Base-by-base conservation (phyloP, 495 filamentous ascomycete genomes). In the Penicillium daleae region DNA sequence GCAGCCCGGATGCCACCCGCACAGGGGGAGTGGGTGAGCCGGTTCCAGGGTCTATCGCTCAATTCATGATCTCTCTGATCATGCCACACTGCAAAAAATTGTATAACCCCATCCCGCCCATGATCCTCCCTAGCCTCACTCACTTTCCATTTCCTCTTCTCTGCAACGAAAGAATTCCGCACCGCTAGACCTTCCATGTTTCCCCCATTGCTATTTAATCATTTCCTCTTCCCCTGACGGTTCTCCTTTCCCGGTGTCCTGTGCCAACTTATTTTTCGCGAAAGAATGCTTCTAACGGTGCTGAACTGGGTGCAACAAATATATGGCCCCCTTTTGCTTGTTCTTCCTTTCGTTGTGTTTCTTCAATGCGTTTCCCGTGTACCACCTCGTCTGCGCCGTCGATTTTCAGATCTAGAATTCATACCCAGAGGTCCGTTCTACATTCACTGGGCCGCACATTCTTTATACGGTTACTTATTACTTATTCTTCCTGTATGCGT, bases 21-120 rank as follows among this genome's bases (percentile, higher is more conserved):
- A 12, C 74, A 76, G 26, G 67, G 68, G 44, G 82, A 84, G 50
- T 84, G 80, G 80, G 67, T 71, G 35, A 67, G 68, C 49, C 69
- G 75, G 5, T 83, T 85, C 63, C 82, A 82, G 61, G 80, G 81
- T 22, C 61, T 85, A n/a, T 85, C 82, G 10, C 76, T 85, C 19
- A 79, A 78, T 31, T 82, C 78, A 50, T 83, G 63, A 76, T 42
- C 24, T 27, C 29, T 31, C 26, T 60, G 13, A 29, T 21, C n/a
- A n/a, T 10, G 6, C 26, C 49, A 32, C 31, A 24, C 31, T 8
- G 40, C 24, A 12, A 21, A 29, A 44, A 32, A 49, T 37, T 71
- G 68, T 68, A 71, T 65, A 65, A 70, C 56, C 19, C 56, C 39
- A 22, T 22, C 15, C 12, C 19, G 33, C 49, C 26, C 24, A 13